These are phyloP conservation scores for Diaporthe australafricana DNA, from an alignment of 2,329 filamentous ascomycete genomes.

Conservation along the genomic window DNA sequence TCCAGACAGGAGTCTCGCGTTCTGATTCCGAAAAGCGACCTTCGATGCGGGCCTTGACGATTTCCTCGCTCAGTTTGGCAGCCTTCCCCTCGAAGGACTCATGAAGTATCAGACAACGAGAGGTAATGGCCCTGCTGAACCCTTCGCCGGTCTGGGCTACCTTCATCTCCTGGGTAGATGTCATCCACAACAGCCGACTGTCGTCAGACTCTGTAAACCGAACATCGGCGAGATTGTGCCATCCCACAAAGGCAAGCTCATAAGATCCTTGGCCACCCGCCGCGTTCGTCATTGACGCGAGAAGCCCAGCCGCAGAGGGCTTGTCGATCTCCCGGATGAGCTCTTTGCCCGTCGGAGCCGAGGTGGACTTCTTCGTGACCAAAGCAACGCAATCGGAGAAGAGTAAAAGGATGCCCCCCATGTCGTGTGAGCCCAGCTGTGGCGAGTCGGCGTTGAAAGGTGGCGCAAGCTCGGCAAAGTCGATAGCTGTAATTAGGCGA, in stretches of 20 bases:
- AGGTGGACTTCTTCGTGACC: conserved; percentile 75
- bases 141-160: conserved; percentile 62
- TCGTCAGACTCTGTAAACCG: conserved; percentile 79
- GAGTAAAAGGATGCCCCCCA: conserved; percentile 79
- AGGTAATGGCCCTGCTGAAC: conserved; percentile 63
- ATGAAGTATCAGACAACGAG: conserved; percentile 77
- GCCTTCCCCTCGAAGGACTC: conserved; percentile 84
- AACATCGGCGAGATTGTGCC: conserved; percentile 75
- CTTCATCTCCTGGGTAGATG: conserved; percentile 71
- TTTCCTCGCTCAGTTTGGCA: conserved; percentile 82
- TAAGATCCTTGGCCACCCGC: conserved; percentile 71
- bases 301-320: conserved; percentile 72
- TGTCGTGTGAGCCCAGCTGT: conserved; percentile 56
- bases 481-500: conserved; percentile 82
- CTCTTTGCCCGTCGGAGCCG: conserved; percentile 77
- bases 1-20: conserved; percentile 84
- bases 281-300: conserved; percentile 73
- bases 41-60: conserved; percentile 88
- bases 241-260: conserved; percentile 81
- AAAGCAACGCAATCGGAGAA: conserved; percentile 87
- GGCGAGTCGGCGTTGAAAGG: conserved; percentile 67
- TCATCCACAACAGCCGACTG: conserved; percentile 75
- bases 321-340: conserved; percentile 88
- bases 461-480: conserved; percentile 80
- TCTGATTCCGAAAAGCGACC: conserved; percentile 86